phyloP scores from a whole-genome alignment of 148 eudicot genomes.

The Rhododendron mucronatum region DNA sequence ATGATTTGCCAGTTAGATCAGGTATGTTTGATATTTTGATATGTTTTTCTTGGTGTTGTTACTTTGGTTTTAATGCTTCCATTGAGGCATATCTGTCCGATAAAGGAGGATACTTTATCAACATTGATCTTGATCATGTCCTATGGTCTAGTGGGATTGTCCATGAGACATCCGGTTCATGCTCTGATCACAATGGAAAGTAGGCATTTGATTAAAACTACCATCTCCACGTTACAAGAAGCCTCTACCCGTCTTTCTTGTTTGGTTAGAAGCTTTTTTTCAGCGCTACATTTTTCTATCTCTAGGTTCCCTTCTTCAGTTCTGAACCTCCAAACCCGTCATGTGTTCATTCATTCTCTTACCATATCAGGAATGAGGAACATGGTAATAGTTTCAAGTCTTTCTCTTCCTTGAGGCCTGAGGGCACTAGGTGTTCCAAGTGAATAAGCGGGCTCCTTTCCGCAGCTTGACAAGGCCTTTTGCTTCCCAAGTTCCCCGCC shows the following conservation, averaged over 20 bases:
- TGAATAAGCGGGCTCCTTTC: neutral
- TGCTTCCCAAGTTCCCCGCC: neutral
- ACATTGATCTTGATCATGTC: neutral
- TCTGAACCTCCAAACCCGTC: neutral
- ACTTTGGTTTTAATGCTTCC: neutral
- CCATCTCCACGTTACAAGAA: neutral
- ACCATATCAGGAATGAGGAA: neutral
- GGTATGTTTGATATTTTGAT: neutral
- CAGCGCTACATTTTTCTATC: too few relatives aligned
- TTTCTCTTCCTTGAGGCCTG: neutral
- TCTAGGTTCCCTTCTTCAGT: neutral
- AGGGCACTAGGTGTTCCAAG: neutral
- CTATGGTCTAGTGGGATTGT: neutral
- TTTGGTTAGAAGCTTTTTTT: neutral
- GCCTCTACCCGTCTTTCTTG: neutral
- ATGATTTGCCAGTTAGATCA: neutral
- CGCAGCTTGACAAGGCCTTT: neutral
- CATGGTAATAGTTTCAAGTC: neutral
- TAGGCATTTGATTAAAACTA: neutral
- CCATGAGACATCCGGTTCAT: neutral
- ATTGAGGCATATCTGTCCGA: neutral
- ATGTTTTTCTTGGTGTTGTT: neutral
- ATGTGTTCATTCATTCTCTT: neutral
- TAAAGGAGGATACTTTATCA: neutral
- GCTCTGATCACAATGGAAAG: neutral